Evolutionary conservation across 1,139 yeast genomes (phyloP).

Genomic region (Yamadazyma dushanensis): DNA sequence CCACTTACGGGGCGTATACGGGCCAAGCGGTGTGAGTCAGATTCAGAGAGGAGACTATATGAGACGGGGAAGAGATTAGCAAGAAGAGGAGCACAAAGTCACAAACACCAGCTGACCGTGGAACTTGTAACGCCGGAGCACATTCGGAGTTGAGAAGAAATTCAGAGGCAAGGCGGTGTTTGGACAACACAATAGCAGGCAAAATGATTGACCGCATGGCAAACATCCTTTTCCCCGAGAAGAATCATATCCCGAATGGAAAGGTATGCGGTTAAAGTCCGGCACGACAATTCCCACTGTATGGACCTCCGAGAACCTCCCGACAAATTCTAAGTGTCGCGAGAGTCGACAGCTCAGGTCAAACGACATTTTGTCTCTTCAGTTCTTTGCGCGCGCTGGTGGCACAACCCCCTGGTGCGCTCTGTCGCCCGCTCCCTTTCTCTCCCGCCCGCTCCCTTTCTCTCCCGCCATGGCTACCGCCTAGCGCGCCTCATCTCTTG

Average conservation of each 20-base stretch:
- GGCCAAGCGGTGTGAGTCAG: no score
- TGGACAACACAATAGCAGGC: no score
- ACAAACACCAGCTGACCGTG: not conserved
- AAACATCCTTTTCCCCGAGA: constrained; percentile 10
- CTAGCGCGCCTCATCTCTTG: no score
- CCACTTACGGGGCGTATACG: no score
- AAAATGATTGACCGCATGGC: constrained; percentile 3
- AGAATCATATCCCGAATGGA: constrained; percentile 5
- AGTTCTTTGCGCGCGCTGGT: no score
- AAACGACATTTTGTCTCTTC: not conserved
- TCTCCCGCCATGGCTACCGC: no score
- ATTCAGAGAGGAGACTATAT: no score
- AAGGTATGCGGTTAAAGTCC: constrained; percentile 2
- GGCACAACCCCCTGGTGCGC: no score
- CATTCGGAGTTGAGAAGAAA: not conserved
- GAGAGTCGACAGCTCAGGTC: not conserved
- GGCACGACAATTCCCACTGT: not conserved
- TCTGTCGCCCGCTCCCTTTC: not conserved
- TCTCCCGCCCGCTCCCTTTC: no score
- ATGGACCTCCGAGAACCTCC: not conserved
- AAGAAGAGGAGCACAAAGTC: not conserved
- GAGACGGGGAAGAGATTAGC: no score
- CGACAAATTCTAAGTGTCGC: not conserved
- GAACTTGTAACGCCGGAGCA: not conserved
- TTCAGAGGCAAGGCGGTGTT: not conserved